phyloP scores from a whole-genome alignment of 148 eudicot genomes.

The Euryodendron excelsum region DNA sequence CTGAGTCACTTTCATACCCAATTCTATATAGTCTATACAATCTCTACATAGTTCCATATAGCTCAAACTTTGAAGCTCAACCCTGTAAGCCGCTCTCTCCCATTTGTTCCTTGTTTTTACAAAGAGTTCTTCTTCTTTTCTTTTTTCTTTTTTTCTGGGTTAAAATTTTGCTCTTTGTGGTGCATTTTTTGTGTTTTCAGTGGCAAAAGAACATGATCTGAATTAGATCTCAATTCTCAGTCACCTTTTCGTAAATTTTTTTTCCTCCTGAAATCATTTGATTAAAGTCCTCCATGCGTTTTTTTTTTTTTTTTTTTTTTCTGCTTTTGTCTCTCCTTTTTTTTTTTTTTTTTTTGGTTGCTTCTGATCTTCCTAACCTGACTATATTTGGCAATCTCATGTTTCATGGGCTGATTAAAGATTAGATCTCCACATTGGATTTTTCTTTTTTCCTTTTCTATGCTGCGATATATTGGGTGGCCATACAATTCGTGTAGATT shows the following conservation, averaged over 20 bases:
- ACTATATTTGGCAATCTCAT: no score
- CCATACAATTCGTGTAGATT: neutral
- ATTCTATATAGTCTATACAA: neutral
- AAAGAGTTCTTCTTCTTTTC: no score
- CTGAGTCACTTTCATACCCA: neutral
- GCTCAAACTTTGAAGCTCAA: neutral
- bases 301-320: no score
- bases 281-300: no score
- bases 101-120: neutral
- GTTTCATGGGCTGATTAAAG: neutral
- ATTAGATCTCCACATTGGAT: slow-evolving; percentile 7
- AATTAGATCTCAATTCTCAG: slow-evolving; percentile 8
- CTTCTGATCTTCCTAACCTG: no score
- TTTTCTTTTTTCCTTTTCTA: neutral
- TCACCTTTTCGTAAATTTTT: neutral
- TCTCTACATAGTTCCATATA: neutral
- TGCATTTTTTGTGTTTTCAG: neutral
- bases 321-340: no score
- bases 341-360: no score
- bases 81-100: slow-evolving; percentile 8
- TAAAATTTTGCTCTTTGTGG: no score
- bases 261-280: neutral
- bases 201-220: neutral
- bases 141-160: no score
- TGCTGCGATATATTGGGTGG: no score